Conservation (phyloP, 352 stramenopile species). For the Phytophthora sojae region DNA sequence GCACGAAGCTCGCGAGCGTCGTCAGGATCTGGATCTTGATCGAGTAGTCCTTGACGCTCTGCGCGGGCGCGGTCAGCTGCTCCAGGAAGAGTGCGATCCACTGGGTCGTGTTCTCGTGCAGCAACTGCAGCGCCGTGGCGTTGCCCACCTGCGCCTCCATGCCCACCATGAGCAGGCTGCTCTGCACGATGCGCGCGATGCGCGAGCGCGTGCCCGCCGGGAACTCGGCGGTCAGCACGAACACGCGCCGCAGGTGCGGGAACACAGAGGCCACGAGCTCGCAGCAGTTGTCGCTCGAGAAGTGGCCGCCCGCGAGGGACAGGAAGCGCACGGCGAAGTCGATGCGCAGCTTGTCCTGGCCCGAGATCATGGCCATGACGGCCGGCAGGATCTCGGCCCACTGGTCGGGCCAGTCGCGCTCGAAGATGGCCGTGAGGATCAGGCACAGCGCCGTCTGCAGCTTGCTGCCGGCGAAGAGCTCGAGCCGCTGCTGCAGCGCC, state of each 20-base stretch:
- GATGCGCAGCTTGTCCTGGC: conserved; percentile 61
- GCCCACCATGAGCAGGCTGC: conserved; percentile 80
- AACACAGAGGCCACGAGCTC: conserved; percentile 80
- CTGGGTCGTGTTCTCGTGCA: conserved; percentile 70
- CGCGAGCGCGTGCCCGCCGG: conserved; percentile 56
- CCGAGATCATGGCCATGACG: conserved; percentile 66
- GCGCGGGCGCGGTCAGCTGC: conserved; percentile 52
- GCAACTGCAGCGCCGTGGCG: conserved; percentile 53
- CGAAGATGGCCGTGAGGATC: conserved; percentile 80
- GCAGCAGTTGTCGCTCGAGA: conserved; percentile 83
- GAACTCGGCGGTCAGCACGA: conserved; percentile 56
- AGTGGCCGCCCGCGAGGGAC: conserved; percentile 72
- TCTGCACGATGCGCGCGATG: conserved; percentile 81
- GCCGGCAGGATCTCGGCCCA: conserved; percentile 79
- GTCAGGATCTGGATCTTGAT: conserved; percentile 84
- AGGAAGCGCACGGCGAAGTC: conserved; percentile 82
- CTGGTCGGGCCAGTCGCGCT: conserved; percentile 87
- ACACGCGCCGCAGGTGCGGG: conserved; percentile 75
- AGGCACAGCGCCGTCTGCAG: conserved; percentile 84
- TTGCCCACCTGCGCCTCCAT: conserved; percentile 87
- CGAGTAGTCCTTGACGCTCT: conserved; percentile 62
- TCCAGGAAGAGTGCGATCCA: conserved; percentile 80
- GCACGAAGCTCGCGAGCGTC: conserved; percentile 80
- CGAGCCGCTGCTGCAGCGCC: conserved; percentile 63
- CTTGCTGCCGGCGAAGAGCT: conserved; percentile 72